Base-by-base conservation (phyloP, 148 eudicot genomes). In the Hydrangea macrophylla region DNA sequence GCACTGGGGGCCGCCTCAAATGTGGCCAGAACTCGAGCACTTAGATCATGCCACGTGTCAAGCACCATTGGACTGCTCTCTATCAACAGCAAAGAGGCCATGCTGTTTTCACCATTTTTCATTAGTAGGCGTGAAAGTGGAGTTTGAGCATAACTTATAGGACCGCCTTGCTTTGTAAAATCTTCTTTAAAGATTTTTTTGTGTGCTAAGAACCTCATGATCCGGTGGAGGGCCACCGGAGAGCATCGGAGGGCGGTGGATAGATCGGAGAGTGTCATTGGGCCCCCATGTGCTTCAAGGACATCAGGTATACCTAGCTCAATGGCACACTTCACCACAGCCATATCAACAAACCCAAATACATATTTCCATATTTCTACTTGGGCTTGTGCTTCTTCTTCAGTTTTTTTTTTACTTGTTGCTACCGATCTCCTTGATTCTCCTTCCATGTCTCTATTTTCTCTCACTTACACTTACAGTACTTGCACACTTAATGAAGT, bases 301-400 rank as follows among this genome's bases (percentile, higher is more conserved):
- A 64, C 75, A 50, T 89, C 87, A 22, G 89, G 68, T 65, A 89
- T 79, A 1, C 87, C 84, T 1, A 89, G 85, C 69, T 86, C 87
- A 26, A 89, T 77, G 27, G 81, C 90, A 69, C 95, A 89, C 71
- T 81, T 86, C 15, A 84, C 79, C 0, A 77, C 81, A 23, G 90
- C 90, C 81, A 83, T 76, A 27, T 78, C 84, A 0, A 76, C 68
- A 66, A 80, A 89, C 7, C 89, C 95, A 74, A 76, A 81, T 5
- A 80, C 74, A 42, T 76, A 78, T 56, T 68, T 83, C 92, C 89
- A 87, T 15, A 87, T 75, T 2, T 79, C 78, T 18, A 75, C 59
- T 36, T 65, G 33, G 44, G 89, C 88, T 65, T 78, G 60, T 28
- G 69, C 80, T 65, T 74, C 86, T 74, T n/a, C n/a, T n/a, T n/a